Conservation (phyloP, 2,329 filamentous ascomycete genomes). For the Chrysosporium queenslandicum region DNA sequence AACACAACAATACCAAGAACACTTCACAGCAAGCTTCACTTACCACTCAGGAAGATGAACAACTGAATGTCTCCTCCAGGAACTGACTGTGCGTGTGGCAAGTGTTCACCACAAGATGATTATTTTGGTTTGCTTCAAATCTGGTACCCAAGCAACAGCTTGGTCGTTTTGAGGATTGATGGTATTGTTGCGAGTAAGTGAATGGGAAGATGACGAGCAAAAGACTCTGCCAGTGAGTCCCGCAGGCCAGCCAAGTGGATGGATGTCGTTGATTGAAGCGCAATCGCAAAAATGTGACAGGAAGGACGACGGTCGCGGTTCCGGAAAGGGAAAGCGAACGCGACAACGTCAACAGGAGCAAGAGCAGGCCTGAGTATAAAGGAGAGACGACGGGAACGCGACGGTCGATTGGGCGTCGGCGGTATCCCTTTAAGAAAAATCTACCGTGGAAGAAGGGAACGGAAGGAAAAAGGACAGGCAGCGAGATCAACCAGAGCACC, state of each 20-base stretch:
- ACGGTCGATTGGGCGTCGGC: slow-evolving; percentile 4
- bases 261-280: background rate
- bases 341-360: background rate
- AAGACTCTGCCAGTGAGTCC: slow-evolving; percentile 1
- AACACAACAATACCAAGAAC: slow-evolving; percentile 1
- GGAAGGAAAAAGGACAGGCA: background rate
- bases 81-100: slow-evolving; percentile 35
- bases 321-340: slow-evolving; percentile 3
- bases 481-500: slow-evolving; percentile 8
- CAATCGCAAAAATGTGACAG: background rate
- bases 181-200: background rate
- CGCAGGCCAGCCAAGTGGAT: background rate
- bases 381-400: slow-evolving; percentile 2
- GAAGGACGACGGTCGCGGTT: background rate
- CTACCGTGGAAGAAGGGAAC: slow-evolving; percentile 4
- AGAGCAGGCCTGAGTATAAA: background rate
- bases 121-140: background rate
- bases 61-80: slow-evolving; percentile 91
- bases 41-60: slow-evolving; percentile 66
- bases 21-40: slow-evolving; percentile 2
- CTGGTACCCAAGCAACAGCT: background rate
- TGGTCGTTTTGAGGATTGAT: background rate
- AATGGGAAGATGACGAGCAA: background rate
- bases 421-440: background rate
- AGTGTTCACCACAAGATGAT: background rate